phyloP scores from a whole-genome alignment of 768 basidiomycete genomes.

The Hygrophorus pudorinus region DNA sequence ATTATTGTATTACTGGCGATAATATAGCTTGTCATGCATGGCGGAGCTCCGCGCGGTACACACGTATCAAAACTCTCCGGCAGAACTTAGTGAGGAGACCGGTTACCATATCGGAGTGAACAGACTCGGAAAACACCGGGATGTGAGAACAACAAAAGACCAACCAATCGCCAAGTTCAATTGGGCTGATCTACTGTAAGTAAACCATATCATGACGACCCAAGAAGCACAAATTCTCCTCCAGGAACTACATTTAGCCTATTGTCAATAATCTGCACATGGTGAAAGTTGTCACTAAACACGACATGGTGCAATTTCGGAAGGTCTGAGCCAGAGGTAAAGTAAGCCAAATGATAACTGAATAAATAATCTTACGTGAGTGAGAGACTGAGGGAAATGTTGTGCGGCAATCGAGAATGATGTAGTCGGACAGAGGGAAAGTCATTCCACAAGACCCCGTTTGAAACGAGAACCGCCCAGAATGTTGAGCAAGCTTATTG shows the following conservation, averaged over 20 bases:
- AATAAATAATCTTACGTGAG: neutral
- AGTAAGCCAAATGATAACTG: neutral
- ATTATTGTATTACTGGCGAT: too few relatives aligned
- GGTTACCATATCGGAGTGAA: too few relatives aligned
- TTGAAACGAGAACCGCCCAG: constrained; percentile 3
- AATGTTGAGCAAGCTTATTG: constrained; percentile 7
- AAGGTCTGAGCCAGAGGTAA: neutral
- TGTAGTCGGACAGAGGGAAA: constrained; percentile 7
- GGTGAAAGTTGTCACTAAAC: neutral
- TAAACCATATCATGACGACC: too few relatives aligned
- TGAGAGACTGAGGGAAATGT: neutral
- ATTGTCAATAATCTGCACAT: constrained; percentile 1
- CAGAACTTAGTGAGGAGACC: too few relatives aligned
- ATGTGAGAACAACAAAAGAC: too few relatives aligned
- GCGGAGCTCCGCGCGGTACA: too few relatives aligned
- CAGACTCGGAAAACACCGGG: too few relatives aligned
- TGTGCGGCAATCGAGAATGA: constrained; percentile 12
- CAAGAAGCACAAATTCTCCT: neutral
- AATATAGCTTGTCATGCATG: too few relatives aligned
- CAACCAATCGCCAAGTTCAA: too few relatives aligned
- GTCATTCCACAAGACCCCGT: neutral
- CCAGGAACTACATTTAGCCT: neutral
- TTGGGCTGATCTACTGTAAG: too few relatives aligned
- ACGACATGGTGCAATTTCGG: constrained; percentile 4
- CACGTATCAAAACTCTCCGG: too few relatives aligned